Evolutionary conservation across 345 rosid genomes (phyloP).

Genomic region (Pugionium dolabratum): DNA sequence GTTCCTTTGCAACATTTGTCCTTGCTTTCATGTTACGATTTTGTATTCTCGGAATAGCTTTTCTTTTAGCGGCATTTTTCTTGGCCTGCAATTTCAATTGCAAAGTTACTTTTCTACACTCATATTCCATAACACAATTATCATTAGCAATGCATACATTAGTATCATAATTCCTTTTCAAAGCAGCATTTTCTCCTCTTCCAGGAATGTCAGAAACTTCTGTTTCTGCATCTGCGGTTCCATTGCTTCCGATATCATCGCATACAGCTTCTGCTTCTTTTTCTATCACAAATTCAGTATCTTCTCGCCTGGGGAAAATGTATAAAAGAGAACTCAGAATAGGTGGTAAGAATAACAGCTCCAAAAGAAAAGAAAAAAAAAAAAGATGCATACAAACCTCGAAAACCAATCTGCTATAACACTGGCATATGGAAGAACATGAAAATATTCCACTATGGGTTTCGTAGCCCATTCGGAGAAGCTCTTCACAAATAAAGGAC

Average conservation of each 20-base stretch:
- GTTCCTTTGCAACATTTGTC: slow-evolving; percentile 5
- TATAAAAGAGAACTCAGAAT: slow-evolving; percentile 18
- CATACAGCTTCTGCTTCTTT: slow-evolving; percentile 33
- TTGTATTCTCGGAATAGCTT: slow-evolving; percentile 6
- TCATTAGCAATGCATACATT: slow-evolving; percentile 16
- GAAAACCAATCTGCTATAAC: slow-evolving; percentile 51
- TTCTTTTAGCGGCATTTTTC: slow-evolving; percentile 19
- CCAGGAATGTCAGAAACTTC: slow-evolving; percentile 7
- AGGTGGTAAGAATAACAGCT: neutral
- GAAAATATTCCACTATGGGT: slow-evolving; percentile 54
- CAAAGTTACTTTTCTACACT: slow-evolving; percentile 1
- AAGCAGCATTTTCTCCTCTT: slow-evolving; percentile 18
- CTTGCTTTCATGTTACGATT: slow-evolving; percentile 24
- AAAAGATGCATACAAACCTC: slow-evolving; percentile 43
- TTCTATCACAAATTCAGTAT: slow-evolving; percentile 29
- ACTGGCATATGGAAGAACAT: slow-evolving; percentile 55
- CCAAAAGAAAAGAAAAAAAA: neutral
- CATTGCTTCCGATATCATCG: slow-evolving; percentile 26
- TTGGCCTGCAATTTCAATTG: slow-evolving; percentile 28
- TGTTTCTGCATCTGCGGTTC: slow-evolving; percentile 17
- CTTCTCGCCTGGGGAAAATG: slow-evolving; percentile 28
- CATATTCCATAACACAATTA: neutral
- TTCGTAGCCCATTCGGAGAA: slow-evolving; percentile 43
- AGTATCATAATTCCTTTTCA: slow-evolving; percentile 8
- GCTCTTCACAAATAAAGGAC: slow-evolving; percentile 48